A percentile compares a stretch with the other conserved stretches of the same genome.
phyloP scores from a whole-genome alignment of 768 basidiomycete genomes.

The Mycena crocata region DNA sequence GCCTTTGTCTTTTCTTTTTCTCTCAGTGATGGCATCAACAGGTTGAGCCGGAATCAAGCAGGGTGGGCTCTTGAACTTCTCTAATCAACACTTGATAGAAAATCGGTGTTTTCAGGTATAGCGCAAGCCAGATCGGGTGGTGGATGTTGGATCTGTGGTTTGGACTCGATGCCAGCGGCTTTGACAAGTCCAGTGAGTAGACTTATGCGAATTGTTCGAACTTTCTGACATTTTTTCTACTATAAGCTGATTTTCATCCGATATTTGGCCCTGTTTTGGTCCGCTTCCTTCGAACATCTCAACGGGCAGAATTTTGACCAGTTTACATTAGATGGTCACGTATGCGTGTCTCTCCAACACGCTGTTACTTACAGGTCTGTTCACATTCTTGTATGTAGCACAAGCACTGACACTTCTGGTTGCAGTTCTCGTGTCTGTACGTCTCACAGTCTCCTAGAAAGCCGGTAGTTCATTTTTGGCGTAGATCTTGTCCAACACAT shows the following conservation, averaged over 20 bases:
- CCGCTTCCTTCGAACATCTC: not conserved
- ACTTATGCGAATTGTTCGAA: not conserved
- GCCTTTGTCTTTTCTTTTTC: not conserved
- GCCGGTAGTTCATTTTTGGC: not conserved
- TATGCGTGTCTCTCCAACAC: conserved; percentile 96
- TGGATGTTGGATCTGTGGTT: conserved; percentile 97
- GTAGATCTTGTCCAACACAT: conserved; percentile 95
- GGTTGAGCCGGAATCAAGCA: conserved; percentile 71
- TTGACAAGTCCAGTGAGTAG: conserved; percentile 80
- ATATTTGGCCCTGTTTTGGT: conserved; percentile 87
- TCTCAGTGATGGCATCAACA: conserved; percentile 39
- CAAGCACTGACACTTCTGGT: conserved; percentile 16
- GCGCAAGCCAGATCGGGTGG: conserved; percentile 73
- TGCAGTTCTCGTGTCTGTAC: conserved; percentile 81
- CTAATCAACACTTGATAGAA: not conserved
- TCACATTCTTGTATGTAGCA: not conserved
- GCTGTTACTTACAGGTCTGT: conserved; percentile 83
- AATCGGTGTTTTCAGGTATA: conserved; percentile 29
- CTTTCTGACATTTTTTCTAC: conserved; percentile 38
- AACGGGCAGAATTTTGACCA: not conserved
- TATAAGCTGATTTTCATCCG: conserved; percentile 84
- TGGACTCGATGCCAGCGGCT: conserved; percentile 94
- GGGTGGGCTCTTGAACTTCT: conserved; percentile 51
- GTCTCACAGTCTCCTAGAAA: conserved; percentile 38
- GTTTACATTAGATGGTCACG: conserved; percentile 66